Evolutionary conservation across 75 land plant species (phyloP), one percentile per base, ranked within the genome.

Genomic region (Pseudotsuga menziesii): DNA sequence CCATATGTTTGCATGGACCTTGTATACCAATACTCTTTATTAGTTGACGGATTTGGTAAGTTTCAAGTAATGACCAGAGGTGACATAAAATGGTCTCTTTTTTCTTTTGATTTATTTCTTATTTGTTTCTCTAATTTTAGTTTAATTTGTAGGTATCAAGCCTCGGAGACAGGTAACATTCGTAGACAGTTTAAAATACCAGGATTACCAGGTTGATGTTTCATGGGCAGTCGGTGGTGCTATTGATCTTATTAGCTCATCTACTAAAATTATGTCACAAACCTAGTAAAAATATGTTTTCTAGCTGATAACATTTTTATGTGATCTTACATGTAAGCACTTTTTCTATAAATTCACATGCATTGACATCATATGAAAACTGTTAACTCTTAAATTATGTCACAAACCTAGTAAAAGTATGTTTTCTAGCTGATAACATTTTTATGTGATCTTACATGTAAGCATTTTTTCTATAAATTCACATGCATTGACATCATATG

Each of bases 161-260:
- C 87, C 85, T 59, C 77, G 77, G 73, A 80, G 87, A 76, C 79
- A 85, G 54, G 85, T 95, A 41, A 95, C 93, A 58, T 75, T 95
- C 78, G 94, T 95, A 71, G 89, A 95, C 82, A 70, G 85, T 78
- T 82, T 95, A 26, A 75, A 82, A 44, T 95, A 92, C 75, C 70
- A 77, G n/a, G 81, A 88, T 35, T 69, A 75, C 3, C 71, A 70
- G 32, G 91, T 95, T 41, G 98, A 92, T 79, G 95, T 95, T 23
- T 93, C 98, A 12, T 95, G 98, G 98, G 93, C 98, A 20, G 77
- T 95, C 58, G 96, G 98, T 20, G 89, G 88, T 81, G 98, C 98
- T 56, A 89, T 95, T 39, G 95, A 92, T 44, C 52, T 44, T 44
- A 8, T 44, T 44, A 44, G 9, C 52, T 7, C 8, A 44, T 7